Base-by-base conservation (phyloP, 805 yeast species). In the Saccharomycopsis sp. region DNA sequence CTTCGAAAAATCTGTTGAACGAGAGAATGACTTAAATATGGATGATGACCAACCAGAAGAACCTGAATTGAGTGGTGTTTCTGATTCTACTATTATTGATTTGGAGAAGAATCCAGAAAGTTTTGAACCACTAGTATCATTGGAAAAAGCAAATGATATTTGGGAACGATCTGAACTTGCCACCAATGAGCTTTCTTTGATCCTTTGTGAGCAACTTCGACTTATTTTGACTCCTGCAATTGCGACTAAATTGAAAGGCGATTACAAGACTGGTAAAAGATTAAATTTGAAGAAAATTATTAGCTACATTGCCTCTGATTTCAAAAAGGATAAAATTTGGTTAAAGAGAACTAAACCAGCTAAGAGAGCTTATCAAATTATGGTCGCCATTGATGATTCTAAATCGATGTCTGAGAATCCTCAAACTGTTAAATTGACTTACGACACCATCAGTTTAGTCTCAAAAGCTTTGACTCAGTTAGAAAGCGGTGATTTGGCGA, bases 271-370 rank as follows among this genome's bases (percentile, higher is more conserved):
- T 1, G 99, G 99, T 62, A 93, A 93, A 62, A 74, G 98, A 54
- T 74, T 93, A 56, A 93, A 93, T 64, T 89, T 93, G 97, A 93
- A 90, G 70, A 74, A 97, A 54, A 93, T 93, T 56, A 93, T 93
- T 57, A 95, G 97, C 4, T 93, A 90, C 63, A 93, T 93, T 68
- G 99, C 99, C 0, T 85, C 96, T 31, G 95, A 88, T 57, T 93
- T 87, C 76, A 80, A 95, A 58, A 93, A 93, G 62, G 99, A 93
- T 63, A 93, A 93, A 70, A 93, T 93, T 47, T 93, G 99, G 99
- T 74, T 93, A 66, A 78, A 96, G 60, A 78, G 99, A 64, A 88
- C 97, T 4, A 90, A 93, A 60, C 99, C 99, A 45, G 85, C 95
- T 54, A 93, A 93, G 68, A 80, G 99, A 57, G 93, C 89, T 60